phyloP scores from a whole-genome alignment of 2,329 filamentous ascomycete species.

The Calonectria honghensis region DNA sequence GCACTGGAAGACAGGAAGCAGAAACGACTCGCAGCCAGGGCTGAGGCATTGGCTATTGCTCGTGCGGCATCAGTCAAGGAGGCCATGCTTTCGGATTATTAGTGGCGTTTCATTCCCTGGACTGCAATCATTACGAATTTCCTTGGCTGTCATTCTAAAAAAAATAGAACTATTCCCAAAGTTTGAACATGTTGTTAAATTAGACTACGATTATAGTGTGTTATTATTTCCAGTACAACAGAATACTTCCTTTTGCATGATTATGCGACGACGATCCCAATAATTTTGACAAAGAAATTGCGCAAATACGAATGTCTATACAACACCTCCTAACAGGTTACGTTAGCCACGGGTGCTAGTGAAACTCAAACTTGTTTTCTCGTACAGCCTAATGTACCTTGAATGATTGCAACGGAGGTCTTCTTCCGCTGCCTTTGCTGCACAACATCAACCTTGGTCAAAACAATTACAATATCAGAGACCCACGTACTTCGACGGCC shows the following conservation, averaged over 20 bases:
- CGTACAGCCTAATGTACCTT: no score
- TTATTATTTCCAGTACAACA: not conserved
- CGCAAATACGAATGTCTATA: not conserved
- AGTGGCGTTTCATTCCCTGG: not conserved
- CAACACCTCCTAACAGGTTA: not conserved
- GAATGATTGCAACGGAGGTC: no score
- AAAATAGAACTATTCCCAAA: not conserved
- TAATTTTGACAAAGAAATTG: not conserved
- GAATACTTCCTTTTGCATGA: not conserved
- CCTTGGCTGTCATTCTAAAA: not conserved
- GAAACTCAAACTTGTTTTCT: not conserved
- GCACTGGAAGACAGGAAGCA: not conserved
- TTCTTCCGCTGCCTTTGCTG: no score
- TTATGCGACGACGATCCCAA: not conserved
- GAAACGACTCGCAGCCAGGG: not conserved
- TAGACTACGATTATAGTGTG: not conserved
- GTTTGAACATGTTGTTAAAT: not conserved
- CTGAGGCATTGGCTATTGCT: not conserved
- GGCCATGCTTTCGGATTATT: not conserved
- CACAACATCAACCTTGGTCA: no score
- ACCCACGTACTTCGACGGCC: no score
- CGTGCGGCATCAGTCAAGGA: not conserved
- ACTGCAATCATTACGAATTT: not conserved
- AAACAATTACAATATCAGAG: no score
- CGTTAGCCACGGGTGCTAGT: not conserved